Evolutionary conservation across 345 rosid species (phyloP), one percentile per base, ranked within the genome.

Genomic region (Excoecaria agallocha): DNA sequence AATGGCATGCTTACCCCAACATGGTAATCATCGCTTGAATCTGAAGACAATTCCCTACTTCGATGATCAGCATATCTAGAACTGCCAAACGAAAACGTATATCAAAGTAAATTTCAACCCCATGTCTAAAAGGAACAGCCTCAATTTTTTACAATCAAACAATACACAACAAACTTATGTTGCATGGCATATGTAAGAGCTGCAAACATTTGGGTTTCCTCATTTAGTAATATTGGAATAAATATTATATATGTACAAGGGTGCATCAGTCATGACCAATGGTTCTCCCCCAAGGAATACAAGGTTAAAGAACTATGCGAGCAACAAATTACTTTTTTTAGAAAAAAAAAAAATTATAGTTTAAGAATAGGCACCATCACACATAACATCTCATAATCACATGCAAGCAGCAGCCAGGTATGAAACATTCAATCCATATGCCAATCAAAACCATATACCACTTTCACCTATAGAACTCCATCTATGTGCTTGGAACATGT

Each of bases 11-110:
- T 77, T 84, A 89, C 98, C 89, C 84, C 85, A 78, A 81, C 82
- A 77, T 59, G 37, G 55, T 76, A 80, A 81, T 81, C 83, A 68
- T 83, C 86, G 75, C 80, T 82, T 73, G 88, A 83, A 82, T 85
- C 86, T 68, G 90, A 82, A 70, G 87, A 80, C 74, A 68, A 74
- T 54, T 81, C 93, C 81, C 84, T 80, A 8, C 81, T 76, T 57
- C 68, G 86, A 20, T 66, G 81, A 71, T 82, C 86, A 50, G 74
- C 82, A 73, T 78, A 67, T 56, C 73, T 66, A 54, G 88, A 75
- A 74, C 95, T 90, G 92, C 68, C 69, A 84, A 50, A 57, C 49
- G 20, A 66, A 70, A 56, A 64, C 37, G 63, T 37, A 74, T 43
- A 57, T 15, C 12, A 24, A 8, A 72, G 22, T 61, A 60, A 46